Evolutionary conservation across 2,329 filamentous ascomycete species (phyloP), one percentile per base, ranked within the genome.

Genomic region (Colletotrichum tanaceti): DNA sequence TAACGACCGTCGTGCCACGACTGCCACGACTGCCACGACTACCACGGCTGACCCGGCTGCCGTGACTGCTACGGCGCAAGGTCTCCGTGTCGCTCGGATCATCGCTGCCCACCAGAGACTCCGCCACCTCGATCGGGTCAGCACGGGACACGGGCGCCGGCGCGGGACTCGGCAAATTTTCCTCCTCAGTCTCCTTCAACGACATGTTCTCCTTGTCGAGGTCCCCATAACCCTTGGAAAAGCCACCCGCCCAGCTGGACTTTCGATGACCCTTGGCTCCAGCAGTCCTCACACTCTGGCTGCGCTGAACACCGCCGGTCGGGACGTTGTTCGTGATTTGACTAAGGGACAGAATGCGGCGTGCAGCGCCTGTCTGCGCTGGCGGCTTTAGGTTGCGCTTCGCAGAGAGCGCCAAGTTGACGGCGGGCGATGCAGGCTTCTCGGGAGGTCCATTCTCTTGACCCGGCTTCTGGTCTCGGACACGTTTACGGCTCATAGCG

Each of bases 311-410:
- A 54, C 87, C 89, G 22, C 87, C 86, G 9, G 80, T 81, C 6
- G 89, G 83, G 41, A 88, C 84, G 75, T 96, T 95, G 77, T 91
- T 90, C 62, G 89, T 93, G 73, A 98, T 97, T 79, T 98, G 93
- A 77, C 91, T 97, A 43, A 98, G 87, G 58, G 93, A 97, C 68
- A 97, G 87, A 74, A 98, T 98, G 57, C 96, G 90, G 47, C 95
- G 87, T 76, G 89, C 86, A 76, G 90, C 84, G 74, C 87, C 82
- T 20, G 83, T 81, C 55, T 85, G 80, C 20, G 80, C 83, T 2
- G 87, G 78, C 64, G 74, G 78, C 61, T 76, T 80, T 58, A 79
- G 81, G 74, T 75, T 87, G 71, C 85, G 79, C 78, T 85, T 84
- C 73, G 87, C 80, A 5, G 82, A 80, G 70, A 90, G 81, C 2